Evolutionary conservation across 495 filamentous ascomycete species (phyloP).

Genomic region (Endocarpon pusillum): DNA sequence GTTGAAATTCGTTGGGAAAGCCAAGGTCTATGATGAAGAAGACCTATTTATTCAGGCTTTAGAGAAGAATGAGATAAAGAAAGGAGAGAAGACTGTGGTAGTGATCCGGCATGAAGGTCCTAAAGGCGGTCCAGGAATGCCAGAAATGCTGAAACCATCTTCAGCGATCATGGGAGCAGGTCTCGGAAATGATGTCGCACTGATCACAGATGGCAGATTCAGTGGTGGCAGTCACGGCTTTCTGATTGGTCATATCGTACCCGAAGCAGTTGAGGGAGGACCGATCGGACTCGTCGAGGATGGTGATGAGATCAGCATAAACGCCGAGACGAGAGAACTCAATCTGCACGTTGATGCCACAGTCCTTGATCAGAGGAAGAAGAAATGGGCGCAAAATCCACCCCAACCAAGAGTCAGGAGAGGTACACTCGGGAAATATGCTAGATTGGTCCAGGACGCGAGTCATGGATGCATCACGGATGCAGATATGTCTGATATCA

Average conservation of each 20-base stretch:
- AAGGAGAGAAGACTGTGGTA: slow-evolving; percentile 94
- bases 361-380: slow-evolving; percentile 50
- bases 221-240: slow-evolving; percentile 86
- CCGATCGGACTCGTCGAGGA: slow-evolving; percentile 67
- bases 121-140: slow-evolving; percentile 93
- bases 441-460: slow-evolving; percentile 52
- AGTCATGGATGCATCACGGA: slow-evolving; percentile 49
- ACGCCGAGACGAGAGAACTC: slow-evolving; percentile 62
- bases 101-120: slow-evolving; percentile 95
- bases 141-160: slow-evolving; percentile 82
- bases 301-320: slow-evolving; percentile 77
- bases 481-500: slow-evolving; percentile 15
- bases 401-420: slow-evolving; percentile 62
- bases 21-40: slow-evolving; percentile 74
- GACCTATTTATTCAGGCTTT: slow-evolving; percentile 64
- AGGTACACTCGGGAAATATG: slow-evolving; percentile 86
- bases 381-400: slow-evolving; percentile 43
- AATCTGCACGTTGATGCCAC: slow-evolving; percentile 56
- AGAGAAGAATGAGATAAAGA: slow-evolving; percentile 70
- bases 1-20: slow-evolving; percentile 69
- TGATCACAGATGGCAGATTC: slow-evolving; percentile 90
- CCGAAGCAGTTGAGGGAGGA: slow-evolving; percentile 71
- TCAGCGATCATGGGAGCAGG: slow-evolving; percentile 89
- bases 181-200: slow-evolving; percentile 60
- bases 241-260: slow-evolving; percentile 88